Base-by-base conservation (phyloP, 1,284 basidiomycete genomes). In the Trichosporon asahii region DNA sequence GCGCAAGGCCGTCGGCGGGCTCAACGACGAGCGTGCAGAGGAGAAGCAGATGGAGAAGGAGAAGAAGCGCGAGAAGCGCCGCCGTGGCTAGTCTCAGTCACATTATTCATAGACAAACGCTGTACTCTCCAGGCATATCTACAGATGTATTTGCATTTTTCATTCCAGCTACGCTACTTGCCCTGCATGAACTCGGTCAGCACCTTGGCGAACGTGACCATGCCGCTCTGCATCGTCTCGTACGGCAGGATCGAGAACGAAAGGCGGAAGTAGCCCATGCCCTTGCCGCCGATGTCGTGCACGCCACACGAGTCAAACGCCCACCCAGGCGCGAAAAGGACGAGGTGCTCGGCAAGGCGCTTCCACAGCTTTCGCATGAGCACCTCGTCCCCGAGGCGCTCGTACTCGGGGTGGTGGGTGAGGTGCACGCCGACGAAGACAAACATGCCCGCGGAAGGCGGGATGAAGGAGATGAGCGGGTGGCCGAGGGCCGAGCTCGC, bases 1-100 rank as follows among this genome's bases (percentile, higher is more conserved):
- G 91, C 91, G 91, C 81, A 89, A 88, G 78, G 93, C 92, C 60
- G 90, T 91, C 80, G 90, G 90, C 1, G 89, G 89, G 0, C 87
- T 99, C 66, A 91, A 95, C 77, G 88, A 89, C 55, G 97, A 99
- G 86, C 86, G 96, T 68, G 93, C 93, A 25, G 97, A 99, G 84
- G 90, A 99, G 85, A 99, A 98, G 86, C 89, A 89, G 68, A 89
- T 92, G 89, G 91, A 86, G 76, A 75, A 85, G 79, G 90, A 91
- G 79, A 94, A 94, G 84, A 82, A 84, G 66, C 89, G 86, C 78
- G 91, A 91, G 70, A 94, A 91, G 85, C 88, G 88, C 79, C 85
- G 92, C 25, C 3, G 70, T 37, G 66, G 66, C 49, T 70, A 69
- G 66, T 35, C 35, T 3, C 31, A 33, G 31, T 14, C 35, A 12